Base-by-base conservation (phyloP, 768 basidiomycete species). In the Lentinula boryana region DNA sequence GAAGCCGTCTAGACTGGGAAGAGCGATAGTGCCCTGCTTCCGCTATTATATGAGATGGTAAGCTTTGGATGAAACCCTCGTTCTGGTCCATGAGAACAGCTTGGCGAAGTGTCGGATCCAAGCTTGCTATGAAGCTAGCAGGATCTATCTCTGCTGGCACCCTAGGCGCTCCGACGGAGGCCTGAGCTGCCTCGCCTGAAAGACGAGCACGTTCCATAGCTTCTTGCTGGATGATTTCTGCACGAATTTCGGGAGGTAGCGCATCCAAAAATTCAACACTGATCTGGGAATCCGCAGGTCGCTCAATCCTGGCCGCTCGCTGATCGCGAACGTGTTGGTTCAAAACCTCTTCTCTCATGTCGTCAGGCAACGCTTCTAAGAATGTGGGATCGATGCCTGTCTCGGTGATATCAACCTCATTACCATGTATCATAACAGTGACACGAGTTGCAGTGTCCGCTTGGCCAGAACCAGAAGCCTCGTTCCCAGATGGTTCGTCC, bases 351-450 rank as follows among this genome's bases (percentile, higher is more conserved):
- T 97, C 96, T 55, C 97, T 86, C 89, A 99, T 98, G 65, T 98
- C 96, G 69, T 99, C 97, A 0, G 97, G 97, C 8, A 99, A 76
- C 27, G 97, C 97, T 74, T 98, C 95, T 60, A 99, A 78, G 82
- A 99, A 99, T 5, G 93, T 95, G 2, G 95, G 93, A 70, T 99
- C 97, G 68, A 99, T 98, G 4, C 97, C 97, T 40, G 95, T 96
- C 67, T 98, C 95, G 2, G 97, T 99, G 70, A 99, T 99, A 69
- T 99, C 97, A 31, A 98, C 93, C 6, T 87, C 80, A 64, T 85
- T 91, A 56, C 97, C 97, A 71, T 95, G 92, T 57, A 99, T 93
- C 75, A 85, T 82, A 68, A 99, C 89, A 1, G 91, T 93, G 31
- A 96, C 80, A 38, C 97, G 86, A 64, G 86, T 80, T 40, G 77